Conservation (phyloP, 352 stramenopile genomes). For the Phytopythium oedochilum region DNA sequence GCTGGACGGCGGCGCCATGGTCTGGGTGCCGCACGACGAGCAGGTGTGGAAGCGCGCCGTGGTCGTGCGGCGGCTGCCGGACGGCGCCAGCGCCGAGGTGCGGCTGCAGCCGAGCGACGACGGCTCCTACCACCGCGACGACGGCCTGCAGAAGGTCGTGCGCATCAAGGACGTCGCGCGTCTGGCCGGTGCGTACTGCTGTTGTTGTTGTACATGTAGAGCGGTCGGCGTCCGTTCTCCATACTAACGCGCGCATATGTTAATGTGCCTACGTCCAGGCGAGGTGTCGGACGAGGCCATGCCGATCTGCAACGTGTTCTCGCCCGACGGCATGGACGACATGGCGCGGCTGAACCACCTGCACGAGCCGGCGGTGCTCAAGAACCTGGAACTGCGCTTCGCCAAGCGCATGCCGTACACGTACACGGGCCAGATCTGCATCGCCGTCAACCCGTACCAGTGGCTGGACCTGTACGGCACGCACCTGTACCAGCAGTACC, state of each 20-base stretch:
- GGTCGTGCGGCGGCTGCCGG: constrained; percentile 47
- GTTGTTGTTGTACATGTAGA: background rate
- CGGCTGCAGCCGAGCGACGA: constrained; percentile 56
- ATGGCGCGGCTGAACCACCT: constrained; percentile 82
- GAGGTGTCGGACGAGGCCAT: constrained; percentile 76
- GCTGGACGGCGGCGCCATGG: constrained; percentile 63
- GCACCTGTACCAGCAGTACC: constrained; percentile 60
- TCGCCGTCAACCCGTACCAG: constrained; percentile 79
- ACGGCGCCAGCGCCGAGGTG: constrained; percentile 48
- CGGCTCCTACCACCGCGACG: constrained; percentile 48
- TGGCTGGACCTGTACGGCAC: constrained; percentile 73
- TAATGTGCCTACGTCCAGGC: constrained; percentile 9
- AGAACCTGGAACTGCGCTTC: constrained; percentile 75
- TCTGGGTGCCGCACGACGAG: constrained; percentile 75
- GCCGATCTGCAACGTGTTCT: constrained; percentile 83
- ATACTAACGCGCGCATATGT: too few species aligned
- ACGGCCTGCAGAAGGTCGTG: constrained; percentile 56
- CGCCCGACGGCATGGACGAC: constrained; percentile 55
- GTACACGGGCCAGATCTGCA: constrained; percentile 79
- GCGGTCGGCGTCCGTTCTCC: too few species aligned
- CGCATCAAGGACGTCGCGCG: constrained; percentile 61
- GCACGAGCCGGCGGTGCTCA: constrained; percentile 70
- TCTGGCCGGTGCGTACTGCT: constrained; percentile 25
- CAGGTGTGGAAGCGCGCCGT: constrained; percentile 80
- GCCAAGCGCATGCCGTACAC: constrained; percentile 70